Evolutionary conservation across 2,329 filamentous ascomycete genomes (phyloP), one percentile per base, ranked within the genome.

Genomic region (Pseudopithomyces chartarum): DNA sequence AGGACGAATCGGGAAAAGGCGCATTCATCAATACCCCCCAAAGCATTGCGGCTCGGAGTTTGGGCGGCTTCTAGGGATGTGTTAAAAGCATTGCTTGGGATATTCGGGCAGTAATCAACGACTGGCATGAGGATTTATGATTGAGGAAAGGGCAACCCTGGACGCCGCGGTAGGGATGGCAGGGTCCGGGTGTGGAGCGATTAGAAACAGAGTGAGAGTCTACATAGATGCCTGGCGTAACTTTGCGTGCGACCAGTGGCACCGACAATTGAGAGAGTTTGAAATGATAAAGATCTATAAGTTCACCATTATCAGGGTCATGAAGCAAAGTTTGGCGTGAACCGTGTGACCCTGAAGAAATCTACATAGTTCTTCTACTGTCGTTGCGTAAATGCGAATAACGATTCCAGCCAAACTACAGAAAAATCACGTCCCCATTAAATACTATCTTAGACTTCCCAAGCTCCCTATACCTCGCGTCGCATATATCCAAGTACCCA

Each of bases 1-100:
- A 51, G 48, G 26, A 43, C 23, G 33, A 13, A 15, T 36, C 17
- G 48, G 26, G 23, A 20, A 51, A 20, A 38, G 48, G 26, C 48
- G 48, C 48, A 42, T 51, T 38, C 17, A 42, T 42, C 54, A 53
- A 59, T 60, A 56, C 64, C 55, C 55, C 42, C 65, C 64, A 67
- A 61, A 70, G 71, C 68, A 74, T 73, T 68, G 56, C 64, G 67
- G 64, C 64, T 69, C 70, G 71, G 71, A 72, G 72, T 73, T 51
- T 73, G 57, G 60, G 65, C 22, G 53, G 62, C 51, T 66, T 65
- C 56, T 65, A 48, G 61, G 62, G 61, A 63, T 67, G 63, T 61
- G 59, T 67, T 62, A 69, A 70, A 71, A 72, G 69, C 69, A 68
- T 71, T 64, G 61, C 54, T 56, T 55, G 52, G 44, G 44, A 53